phyloP scores from a whole-genome alignment of 1,139 yeast species.

The Saccharomycopsis hybrid region DNA sequence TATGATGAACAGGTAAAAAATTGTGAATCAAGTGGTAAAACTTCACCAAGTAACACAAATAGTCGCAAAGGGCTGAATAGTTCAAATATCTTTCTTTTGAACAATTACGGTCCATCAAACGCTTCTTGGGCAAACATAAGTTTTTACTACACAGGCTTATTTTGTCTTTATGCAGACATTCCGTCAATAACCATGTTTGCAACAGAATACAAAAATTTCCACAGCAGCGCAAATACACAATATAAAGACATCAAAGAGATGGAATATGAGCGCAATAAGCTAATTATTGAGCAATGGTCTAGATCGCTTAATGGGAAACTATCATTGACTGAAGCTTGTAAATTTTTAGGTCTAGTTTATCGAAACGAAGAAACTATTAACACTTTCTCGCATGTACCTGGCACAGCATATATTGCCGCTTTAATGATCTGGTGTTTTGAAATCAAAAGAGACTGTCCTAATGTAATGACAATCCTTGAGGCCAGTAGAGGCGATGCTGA shows the following conservation, averaged over 20 bases:
- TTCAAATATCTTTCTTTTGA: slow-evolving; percentile 7
- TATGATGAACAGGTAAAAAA: slow-evolving; percentile 1
- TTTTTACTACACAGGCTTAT: slow-evolving; percentile 21
- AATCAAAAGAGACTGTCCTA: slow-evolving; percentile 10
- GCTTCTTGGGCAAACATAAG: slow-evolving; percentile 25
- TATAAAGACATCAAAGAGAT: slow-evolving; percentile 7
- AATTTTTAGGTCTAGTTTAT: slow-evolving; percentile 10
- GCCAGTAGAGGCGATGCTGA: background rate
- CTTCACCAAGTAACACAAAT: slow-evolving; percentile 3
- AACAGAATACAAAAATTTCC: slow-evolving; percentile 4
- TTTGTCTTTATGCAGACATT: slow-evolving; percentile 21
- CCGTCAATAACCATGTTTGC: slow-evolving; percentile 9
- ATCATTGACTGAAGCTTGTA: slow-evolving; percentile 15
- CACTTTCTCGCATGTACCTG: slow-evolving; percentile 17
- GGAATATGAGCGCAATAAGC: slow-evolving; percentile 7
- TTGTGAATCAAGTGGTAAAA: slow-evolving; percentile 2
- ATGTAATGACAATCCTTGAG: background rate
- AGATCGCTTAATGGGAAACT: slow-evolving; percentile 11
- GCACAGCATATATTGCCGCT: slow-evolving; percentile 17
- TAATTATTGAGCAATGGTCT: slow-evolving; percentile 13
- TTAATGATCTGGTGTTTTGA: slow-evolving; percentile 17
- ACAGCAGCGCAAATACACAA: background rate
- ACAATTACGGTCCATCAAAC: slow-evolving; percentile 24
- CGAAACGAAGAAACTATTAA: slow-evolving; percentile 11
- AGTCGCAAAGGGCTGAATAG: background rate